A percentile compares a stretch with the other conserved stretches of the same genome.
phyloP scores from a whole-genome alignment of 2,329 filamentous ascomycete species.

The Fusarium clavum region DNA sequence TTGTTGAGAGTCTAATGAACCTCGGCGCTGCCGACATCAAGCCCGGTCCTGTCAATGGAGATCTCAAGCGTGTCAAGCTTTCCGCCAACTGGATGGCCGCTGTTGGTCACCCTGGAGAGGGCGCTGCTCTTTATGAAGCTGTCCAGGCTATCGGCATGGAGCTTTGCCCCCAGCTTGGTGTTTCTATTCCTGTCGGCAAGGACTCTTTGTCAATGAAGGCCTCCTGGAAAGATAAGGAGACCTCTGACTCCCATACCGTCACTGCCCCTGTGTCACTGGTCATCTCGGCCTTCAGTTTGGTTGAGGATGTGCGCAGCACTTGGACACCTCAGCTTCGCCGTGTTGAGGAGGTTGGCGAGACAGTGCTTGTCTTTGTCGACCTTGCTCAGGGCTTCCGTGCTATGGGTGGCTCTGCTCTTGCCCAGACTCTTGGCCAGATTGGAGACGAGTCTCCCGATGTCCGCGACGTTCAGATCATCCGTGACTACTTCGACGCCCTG shows the following conservation, averaged over 20 bases:
- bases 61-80: conserved; percentile 82
- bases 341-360: conserved; percentile 88
- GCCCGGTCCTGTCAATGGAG: conserved; percentile 58
- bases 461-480: conserved; percentile 81
- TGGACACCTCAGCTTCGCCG: conserved; percentile 93
- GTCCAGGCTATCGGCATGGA: conserved; percentile 94
- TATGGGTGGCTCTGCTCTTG: conserved; percentile 89
- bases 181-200: conserved; percentile 96
- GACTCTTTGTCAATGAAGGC: conserved; percentile 99
- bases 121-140: conserved; percentile 90
- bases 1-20: conserved; percentile 93
- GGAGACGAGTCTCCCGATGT: conserved; percentile 89
- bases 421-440: conserved; percentile 88
- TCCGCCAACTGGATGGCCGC: conserved; percentile 99
- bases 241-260: conserved; percentile 80
- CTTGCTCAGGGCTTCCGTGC: conserved; percentile 83
- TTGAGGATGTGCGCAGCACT: conserved; percentile 83
- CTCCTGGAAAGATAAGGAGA: conserved; percentile 82
- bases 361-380: conserved; percentile 89
- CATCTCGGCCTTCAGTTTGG: conserved; percentile 89
- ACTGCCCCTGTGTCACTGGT: conserved; percentile 92
- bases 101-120: conserved; percentile 92
- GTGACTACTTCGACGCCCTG: conserved; percentile 92
- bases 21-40: conserved; percentile 80
- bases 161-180: conserved; percentile 87